Conservation (phyloP, 148 eudicot species). For the Beta vulgaris region DNA sequence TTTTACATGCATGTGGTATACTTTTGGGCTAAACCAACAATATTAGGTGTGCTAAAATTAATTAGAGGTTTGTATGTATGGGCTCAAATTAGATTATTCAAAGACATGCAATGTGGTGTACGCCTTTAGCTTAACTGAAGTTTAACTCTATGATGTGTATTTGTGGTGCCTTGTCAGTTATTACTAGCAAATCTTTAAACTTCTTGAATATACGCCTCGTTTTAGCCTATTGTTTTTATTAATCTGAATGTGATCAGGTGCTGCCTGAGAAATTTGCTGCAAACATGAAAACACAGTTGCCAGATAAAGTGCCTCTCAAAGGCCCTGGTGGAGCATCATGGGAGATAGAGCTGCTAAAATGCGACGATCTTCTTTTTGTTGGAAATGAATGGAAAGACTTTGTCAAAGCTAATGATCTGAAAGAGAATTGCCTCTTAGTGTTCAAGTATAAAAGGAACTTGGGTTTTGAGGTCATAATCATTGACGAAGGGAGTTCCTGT, state of each 20-base stretch:
- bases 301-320: conserved; percentile 32
- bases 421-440: conserved; percentile 36
- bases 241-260: conserved; percentile 23
- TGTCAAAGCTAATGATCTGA: conserved; percentile 35
- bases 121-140: background rate
- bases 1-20: no score
- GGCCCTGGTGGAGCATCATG: conserved; percentile 51
- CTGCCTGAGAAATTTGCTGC: conserved; percentile 31
- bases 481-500: conserved; percentile 42
- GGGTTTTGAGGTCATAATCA: conserved; percentile 45
- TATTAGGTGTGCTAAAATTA: no score
- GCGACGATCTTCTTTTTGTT: conserved; percentile 26
- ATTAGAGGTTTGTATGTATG: no score
- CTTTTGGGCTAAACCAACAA: no score
- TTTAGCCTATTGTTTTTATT: background rate
- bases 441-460: conserved; percentile 39
- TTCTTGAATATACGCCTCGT: background rate
- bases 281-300: conserved; percentile 24
- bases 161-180: background rate
- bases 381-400: conserved; percentile 47
- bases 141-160: background rate
- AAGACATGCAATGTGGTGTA: background rate
- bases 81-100: no score
- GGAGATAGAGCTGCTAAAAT: conserved; percentile 36
- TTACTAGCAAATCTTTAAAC: background rate